Evolutionary conservation across 2,329 filamentous ascomycete species (phyloP).

Genomic region (Botrytis hyacinthi): DNA sequence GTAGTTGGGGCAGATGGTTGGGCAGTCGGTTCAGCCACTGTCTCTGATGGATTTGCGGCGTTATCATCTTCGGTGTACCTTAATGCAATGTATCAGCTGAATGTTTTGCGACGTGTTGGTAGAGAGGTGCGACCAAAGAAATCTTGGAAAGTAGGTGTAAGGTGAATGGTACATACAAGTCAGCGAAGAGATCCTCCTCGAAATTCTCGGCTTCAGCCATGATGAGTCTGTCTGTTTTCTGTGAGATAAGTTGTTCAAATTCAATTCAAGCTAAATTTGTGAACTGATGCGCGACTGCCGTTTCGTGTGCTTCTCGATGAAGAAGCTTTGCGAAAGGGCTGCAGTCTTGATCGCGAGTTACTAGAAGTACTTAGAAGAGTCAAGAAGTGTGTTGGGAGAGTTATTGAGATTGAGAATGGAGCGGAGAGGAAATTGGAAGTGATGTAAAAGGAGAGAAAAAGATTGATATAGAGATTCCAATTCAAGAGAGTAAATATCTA

Average conservation of each 20-base stretch:
- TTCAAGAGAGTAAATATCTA: neutral
- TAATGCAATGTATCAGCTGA: slow-evolving; percentile 23
- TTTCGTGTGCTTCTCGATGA: neutral
- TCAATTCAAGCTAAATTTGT: neutral
- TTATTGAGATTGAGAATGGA: neutral
- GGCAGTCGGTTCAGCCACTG: slow-evolving; percentile 36
- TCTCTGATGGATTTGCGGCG: slow-evolving; percentile 41
- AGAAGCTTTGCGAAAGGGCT: slow-evolving; percentile 9
- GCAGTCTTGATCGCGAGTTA: neutral
- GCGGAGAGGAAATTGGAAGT: neutral
- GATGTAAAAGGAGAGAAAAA: neutral
- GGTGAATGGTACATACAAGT: slow-evolving; percentile 65
- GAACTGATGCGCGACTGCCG: neutral
- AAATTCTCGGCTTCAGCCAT: slow-evolving; percentile 82
- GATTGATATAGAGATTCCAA: neutral
- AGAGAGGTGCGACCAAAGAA: neutral
- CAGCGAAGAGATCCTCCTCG: slow-evolving; percentile 93
- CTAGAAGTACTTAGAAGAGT: neutral
- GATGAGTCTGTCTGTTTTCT: slow-evolving; percentile 33
- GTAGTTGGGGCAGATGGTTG: slow-evolving; percentile 31
- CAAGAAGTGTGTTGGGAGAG: neutral
- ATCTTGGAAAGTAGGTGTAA: neutral
- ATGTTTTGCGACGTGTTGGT: neutral
- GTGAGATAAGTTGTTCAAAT: slow-evolving; percentile 2
- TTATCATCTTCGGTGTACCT: slow-evolving; percentile 69